These are phyloP conservation scores for Colletotrichum sp. DNA, from an alignment of 2,329 filamentous ascomycete species.

Conservation along the genomic window DNA sequence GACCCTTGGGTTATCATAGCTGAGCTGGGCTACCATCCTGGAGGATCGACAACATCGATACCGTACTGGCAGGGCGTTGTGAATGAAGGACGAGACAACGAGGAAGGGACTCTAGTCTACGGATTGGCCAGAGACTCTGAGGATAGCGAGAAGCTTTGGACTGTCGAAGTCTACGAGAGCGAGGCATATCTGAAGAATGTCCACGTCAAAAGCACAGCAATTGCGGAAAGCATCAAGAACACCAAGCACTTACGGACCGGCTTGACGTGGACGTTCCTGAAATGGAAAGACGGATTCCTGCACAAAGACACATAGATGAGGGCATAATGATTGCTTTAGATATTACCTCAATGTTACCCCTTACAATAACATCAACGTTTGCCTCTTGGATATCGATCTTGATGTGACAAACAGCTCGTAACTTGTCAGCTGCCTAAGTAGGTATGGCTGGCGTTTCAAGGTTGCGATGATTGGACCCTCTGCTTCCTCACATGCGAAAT, in stretches of 20 bases:
- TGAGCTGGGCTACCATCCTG: not conserved
- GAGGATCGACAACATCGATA: not conserved
- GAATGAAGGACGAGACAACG: not conserved
- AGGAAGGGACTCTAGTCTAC: not conserved
- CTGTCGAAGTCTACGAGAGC: not conserved
- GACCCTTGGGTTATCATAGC: not conserved
- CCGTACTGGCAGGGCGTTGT: not conserved
- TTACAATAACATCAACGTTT: not conserved
- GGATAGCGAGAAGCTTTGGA: not conserved
- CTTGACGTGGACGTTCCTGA: not conserved
- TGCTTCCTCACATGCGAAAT: not conserved
- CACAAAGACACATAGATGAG: not conserved
- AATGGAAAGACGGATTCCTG: not conserved
- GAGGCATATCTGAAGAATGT: not conserved
- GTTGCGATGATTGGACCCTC: not conserved
- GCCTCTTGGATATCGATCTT: not conserved
- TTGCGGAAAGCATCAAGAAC: not conserved
- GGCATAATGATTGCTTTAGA: rapidly evolving
- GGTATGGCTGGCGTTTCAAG: rapidly evolving
- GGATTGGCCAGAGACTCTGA: not conserved
- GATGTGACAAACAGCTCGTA: not conserved
- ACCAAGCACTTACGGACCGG: not conserved
- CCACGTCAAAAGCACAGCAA: not conserved
- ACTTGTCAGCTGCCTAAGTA: not conserved
- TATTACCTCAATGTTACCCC: rapidly evolving